A percentile compares a stretch with the other conserved stretches of the same genome.
Evolutionary conservation across 106 monocot species (phyloP).

Genomic region (Iris macrosiphon): DNA sequence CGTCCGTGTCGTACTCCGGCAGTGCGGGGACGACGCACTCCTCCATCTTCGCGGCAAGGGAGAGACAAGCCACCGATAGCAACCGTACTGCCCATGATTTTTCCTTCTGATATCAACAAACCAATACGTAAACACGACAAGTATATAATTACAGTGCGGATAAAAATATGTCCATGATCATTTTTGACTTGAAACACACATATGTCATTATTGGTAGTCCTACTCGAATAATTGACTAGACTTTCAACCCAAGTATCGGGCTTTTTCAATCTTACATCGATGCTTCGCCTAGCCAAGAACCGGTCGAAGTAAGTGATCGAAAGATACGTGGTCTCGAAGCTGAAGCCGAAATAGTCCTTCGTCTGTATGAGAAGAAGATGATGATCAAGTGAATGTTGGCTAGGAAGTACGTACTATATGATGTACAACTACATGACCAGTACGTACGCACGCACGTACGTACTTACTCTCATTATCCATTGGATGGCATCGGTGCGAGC

Average conservation of each 20-base stretch:
- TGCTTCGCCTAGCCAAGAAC: slow-evolving; percentile 47
- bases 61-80: slow-evolving; percentile 75
- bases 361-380: slow-evolving; percentile 28
- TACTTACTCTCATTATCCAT: slow-evolving; percentile 70
- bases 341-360: slow-evolving; percentile 45
- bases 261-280: slow-evolving; percentile 37
- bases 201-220: neutral
- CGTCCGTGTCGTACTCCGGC: slow-evolving; percentile 38
- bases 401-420: neutral
- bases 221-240: neutral
- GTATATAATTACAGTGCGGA: neutral
- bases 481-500: slow-evolving; percentile 50
- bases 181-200: neutral
- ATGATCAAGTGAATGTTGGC: neutral
- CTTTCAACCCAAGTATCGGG: neutral
- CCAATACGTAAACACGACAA: no score
- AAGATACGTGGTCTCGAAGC: slow-evolving; percentile 54
- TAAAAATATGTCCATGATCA: no score
- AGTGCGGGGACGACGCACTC: slow-evolving; percentile 48
- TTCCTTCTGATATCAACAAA: slow-evolving; percentile 37
- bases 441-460: neutral
- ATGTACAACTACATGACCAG: neutral
- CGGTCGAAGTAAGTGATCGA: slow-evolving; percentile 69
- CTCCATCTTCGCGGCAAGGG: slow-evolving; percentile 89
- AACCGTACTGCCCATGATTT: slow-evolving; percentile 58